Percentiles rank a stretch among this genome's conserved stretches.
These are phyloP conservation scores for Populus alba DNA, from an alignment of 345 rosid genomes.

Conservation along the genomic window DNA sequence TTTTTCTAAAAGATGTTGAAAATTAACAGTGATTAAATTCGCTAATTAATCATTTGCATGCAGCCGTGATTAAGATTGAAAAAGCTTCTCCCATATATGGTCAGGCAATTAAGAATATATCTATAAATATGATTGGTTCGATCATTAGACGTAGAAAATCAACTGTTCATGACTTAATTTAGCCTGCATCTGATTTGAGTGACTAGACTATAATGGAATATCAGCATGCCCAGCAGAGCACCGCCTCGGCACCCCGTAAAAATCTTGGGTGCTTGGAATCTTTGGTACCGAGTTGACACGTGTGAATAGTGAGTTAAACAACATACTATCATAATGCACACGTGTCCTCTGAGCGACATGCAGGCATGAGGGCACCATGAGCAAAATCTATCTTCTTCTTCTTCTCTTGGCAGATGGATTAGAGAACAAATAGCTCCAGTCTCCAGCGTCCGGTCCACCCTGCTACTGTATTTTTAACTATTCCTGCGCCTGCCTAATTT, in stretches of 20 bases:
- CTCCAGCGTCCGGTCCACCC: neutral
- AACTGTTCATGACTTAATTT: too few relatives aligned
- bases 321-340: constrained; percentile 17
- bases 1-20: too few relatives aligned
- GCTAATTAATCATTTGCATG: too few relatives aligned
- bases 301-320: constrained; percentile 7
- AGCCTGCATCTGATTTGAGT: too few relatives aligned
- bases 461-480: neutral
- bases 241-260: neutral
- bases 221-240: neutral
- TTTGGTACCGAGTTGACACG: constrained; percentile 30
- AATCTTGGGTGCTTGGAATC: neutral
- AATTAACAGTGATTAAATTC: too few relatives aligned
- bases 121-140: too few relatives aligned
- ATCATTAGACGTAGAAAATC: too few relatives aligned
- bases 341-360: constrained; percentile 45
- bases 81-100: too few relatives aligned
- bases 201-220: too few relatives aligned
- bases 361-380: constrained; percentile 44
- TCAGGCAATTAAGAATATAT: too few relatives aligned
- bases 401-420: neutral
- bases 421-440: neutral
- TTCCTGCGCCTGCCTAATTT: neutral
- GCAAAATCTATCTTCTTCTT: neutral
- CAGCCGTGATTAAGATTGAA: too few relatives aligned